phyloP scores from a whole-genome alignment of 805 yeast genomes.

The Zygoascus ofunaensis region DNA sequence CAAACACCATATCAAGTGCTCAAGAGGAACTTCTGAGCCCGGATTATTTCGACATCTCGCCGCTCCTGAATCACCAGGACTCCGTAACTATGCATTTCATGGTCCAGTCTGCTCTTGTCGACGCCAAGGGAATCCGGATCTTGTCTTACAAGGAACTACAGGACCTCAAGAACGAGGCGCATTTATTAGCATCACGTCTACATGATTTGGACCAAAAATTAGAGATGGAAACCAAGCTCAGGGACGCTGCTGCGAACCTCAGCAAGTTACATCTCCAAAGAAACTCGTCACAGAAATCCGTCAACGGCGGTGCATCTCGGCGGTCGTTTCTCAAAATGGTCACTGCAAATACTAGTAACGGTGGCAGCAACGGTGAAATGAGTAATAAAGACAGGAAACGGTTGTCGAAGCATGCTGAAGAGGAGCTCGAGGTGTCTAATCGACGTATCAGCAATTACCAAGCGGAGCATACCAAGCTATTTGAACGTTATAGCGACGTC shows the following conservation, averaged over 20 bases:
- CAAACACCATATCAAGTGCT: background rate
- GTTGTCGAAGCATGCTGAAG: slow-evolving; percentile 19
- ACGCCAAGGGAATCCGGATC: slow-evolving; percentile 19
- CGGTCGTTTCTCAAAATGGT: slow-evolving; percentile 1
- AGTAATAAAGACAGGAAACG: slow-evolving; percentile 13
- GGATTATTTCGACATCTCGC: slow-evolving; percentile 19
- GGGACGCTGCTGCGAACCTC: slow-evolving; percentile 21
- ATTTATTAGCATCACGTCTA: slow-evolving; percentile 12
- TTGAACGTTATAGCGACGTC: slow-evolving; percentile 9
- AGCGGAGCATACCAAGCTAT: slow-evolving; percentile 9
- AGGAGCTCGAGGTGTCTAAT: slow-evolving; percentile 18
- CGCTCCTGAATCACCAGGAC: slow-evolving; percentile 19
- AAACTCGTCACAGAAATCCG: slow-evolving; percentile 4
- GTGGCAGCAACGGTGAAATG: slow-evolving; percentile 2
- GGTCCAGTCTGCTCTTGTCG: slow-evolving; percentile 22
- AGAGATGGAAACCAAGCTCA: slow-evolving; percentile 19
- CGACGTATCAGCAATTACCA: slow-evolving; percentile 13
- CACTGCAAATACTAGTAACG: background rate
- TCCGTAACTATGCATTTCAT: slow-evolving; percentile 20
- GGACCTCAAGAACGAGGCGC: slow-evolving; percentile 15
- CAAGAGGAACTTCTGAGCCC: slow-evolving; percentile 6
- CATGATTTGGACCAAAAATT: slow-evolving; percentile 16
- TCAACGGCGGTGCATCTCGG: slow-evolving; percentile 6
- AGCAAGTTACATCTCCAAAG: slow-evolving; percentile 14
- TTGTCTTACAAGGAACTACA: slow-evolving; percentile 21